Evolutionary conservation across 768 basidiomycete species (phyloP).

Genomic region (Pleurotus sapidus): DNA sequence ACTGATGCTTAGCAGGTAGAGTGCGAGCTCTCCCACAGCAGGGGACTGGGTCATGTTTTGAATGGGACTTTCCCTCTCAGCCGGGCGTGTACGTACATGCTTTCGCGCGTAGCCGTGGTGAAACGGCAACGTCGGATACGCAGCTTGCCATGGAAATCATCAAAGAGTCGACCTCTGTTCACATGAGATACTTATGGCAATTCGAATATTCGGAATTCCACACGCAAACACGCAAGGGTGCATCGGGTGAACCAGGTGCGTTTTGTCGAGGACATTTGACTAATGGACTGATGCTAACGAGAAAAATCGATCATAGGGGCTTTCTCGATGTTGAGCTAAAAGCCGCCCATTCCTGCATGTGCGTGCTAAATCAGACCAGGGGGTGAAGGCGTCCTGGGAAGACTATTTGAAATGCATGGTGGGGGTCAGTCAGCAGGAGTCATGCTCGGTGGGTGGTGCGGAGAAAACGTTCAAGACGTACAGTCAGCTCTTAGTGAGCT

Average conservation of each 20-base stretch:
- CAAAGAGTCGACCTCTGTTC: not conserved
- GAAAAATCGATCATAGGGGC: not conserved
- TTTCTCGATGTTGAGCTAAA: not conserved
- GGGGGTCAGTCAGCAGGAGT: not conserved
- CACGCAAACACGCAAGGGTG: too few species aligned
- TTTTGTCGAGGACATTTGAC: too few species aligned
- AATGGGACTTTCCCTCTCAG: not conserved
- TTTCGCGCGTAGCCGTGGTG: not conserved
- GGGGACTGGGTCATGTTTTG: not conserved
- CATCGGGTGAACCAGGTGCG: too few species aligned
- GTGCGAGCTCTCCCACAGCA: not conserved
- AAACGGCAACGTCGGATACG: not conserved
- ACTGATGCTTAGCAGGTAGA: not conserved
- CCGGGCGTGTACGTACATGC: not conserved
- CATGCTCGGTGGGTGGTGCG: not conserved
- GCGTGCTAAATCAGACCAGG: not conserved
- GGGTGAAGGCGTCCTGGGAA: not conserved
- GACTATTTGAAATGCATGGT: not conserved
- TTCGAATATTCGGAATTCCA: too few species aligned
- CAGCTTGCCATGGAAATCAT: conserved; percentile 3
- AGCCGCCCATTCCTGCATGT: not conserved
- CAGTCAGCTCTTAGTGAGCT: not conserved
- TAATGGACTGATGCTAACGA: too few species aligned
- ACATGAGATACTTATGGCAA: too few species aligned
- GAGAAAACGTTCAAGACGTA: conserved; percentile 4